Conservation (phyloP, 1,284 basidiomycete genomes). For the Cutaneotrichosporon sp. region DNA sequence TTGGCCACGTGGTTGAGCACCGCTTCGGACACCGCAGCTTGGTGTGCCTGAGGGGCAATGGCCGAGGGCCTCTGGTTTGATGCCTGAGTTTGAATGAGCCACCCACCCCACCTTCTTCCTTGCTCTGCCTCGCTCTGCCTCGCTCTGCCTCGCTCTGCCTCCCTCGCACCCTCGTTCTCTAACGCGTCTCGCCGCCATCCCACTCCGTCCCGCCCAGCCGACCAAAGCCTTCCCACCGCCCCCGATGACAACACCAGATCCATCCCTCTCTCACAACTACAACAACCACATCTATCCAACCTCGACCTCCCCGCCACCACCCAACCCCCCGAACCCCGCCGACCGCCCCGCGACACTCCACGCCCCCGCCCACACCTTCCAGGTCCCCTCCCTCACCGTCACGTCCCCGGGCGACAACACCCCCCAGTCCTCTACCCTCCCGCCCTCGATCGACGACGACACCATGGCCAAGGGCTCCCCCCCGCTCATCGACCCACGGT, state of each 20-base stretch:
- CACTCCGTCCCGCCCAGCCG: neutral
- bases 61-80: too few species aligned
- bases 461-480: conserved; percentile 55
- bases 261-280: neutral
- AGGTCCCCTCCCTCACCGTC: conserved; percentile 2
- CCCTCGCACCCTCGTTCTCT: neutral
- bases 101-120: too few species aligned
- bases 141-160: too few species aligned
- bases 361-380: neutral
- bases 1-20: too few species aligned
- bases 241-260: conserved; percentile 1
- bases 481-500: conserved; percentile 44
- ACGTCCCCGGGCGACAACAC: neutral
- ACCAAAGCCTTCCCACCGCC: neutral
- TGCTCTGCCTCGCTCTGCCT: too few species aligned
- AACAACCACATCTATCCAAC: neutral
- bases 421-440: neutral
- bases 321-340: neutral
- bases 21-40: too few species aligned
- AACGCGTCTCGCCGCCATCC: neutral
- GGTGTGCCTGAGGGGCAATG: too few species aligned
- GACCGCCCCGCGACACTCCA: neutral
- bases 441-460: conserved; percentile 41
- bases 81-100: too few species aligned
- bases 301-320: neutral